Base-by-base conservation (phyloP, 2,329 filamentous ascomycete genomes). In the Apiospora arundinis region DNA sequence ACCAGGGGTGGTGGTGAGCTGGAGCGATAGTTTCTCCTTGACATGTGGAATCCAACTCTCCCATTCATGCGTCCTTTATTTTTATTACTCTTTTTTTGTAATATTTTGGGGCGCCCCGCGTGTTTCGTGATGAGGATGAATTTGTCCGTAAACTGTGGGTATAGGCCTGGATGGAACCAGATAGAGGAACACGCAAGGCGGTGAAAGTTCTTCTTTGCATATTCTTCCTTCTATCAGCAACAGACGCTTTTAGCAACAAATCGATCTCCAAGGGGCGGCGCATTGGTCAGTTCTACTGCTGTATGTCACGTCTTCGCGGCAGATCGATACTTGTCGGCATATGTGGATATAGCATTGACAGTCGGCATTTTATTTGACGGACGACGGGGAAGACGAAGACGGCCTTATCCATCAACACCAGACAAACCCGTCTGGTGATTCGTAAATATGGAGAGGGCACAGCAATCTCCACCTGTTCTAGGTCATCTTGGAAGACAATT, bases 101-200 rank as follows among this genome's bases (percentile, higher is more conserved):
- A 42, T 42, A 32, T 32, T 63, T 63, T 56, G n/a, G n/a, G 32
- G 28, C 56, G 56, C 56, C 28, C 21, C 32, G 32, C 32, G 18
- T 14, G 56, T 63, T 63, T 63, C 56, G 56, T 63, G 56, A 63
- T 63, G 2, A n/a, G 56, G 28, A 8, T 11, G 14, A 21, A 63
- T 40, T 63, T 63, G 56, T 12, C 56, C 56, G 56, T n/a, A 40
- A 63, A 63, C 32, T 37, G 52, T 60, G 52, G 28, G 21, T n/a
- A 23, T 23, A 32, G 28, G 56, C 32, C 32, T 63, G 32, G 32
- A 45, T 63, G 32, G 32, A 45, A 45, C 42, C 42, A 45, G 42
- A 63, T n/a, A 40, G 56, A n/a, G 21, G 21, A 63, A 63, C 56
- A 63, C 56, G 56, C 56, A 63, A 63, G 56, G 56, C 56, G 56